Base-by-base conservation (phyloP, 2,329 filamentous ascomycete genomes). In the Aspergillus alliaceus region DNA sequence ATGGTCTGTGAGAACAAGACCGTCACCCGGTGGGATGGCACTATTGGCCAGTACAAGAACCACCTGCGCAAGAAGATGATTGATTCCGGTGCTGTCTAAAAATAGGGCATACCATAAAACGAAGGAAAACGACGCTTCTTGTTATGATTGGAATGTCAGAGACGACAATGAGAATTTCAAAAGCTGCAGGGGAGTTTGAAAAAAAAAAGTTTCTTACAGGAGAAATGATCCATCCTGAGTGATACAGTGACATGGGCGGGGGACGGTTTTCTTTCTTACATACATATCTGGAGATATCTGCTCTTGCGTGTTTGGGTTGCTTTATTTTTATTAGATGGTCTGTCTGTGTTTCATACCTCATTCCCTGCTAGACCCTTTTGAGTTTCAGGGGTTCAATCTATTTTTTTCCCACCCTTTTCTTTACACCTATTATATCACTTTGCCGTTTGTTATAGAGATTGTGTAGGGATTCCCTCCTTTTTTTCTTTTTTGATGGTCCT, bases 1-100 rank as follows among this genome's bases (percentile, higher is more conserved):
- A 87, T 99, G 80, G 95, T 99, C 56, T 99, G 96, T 79, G 95
- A 99, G 82, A 92, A 99, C 87, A 92, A 93, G 85, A 93, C 92
- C 14, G 92, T 98, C 68, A 87, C 84, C 69, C 80, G 86, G 70
- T 99, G 95, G 95, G 88, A 93, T 62, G 93, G 93, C 69, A 81
- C 79, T 64, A 99, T 99, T 72, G 89, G 88, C 67, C 88, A 92
- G 59, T 99, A 99, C 90, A 99, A 99, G 90, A 90, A 96, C 81
- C 87, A 97, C 80, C 85, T 99, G 72, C 89, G 93, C 75, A 98
- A 98, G 88, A 98, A 98, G 91, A 99, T 99, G 95, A 81, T 96
- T 72, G 85, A 86, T 46, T 80, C 86, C 56, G 93, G 93, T 76
- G 90, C 91, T 65, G 92, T 98, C 74, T 96, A 90, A 72, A 65